Evolutionary conservation across 345 rosid genomes (phyloP).

Genomic region (Eucalyptus fibrosa): DNA sequence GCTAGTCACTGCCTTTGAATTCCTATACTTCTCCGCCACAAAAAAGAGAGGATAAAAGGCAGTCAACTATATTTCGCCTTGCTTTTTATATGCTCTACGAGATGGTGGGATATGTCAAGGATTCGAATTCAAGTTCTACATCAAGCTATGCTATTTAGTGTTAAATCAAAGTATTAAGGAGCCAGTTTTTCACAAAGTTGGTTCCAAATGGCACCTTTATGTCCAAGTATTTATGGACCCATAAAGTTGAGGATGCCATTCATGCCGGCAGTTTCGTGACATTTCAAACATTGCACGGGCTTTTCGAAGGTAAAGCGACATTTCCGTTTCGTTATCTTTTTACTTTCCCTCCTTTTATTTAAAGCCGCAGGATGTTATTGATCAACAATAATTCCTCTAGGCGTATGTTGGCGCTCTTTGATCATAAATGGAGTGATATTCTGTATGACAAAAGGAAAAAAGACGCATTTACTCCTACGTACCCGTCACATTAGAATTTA

Average conservation of each 20-base stretch:
- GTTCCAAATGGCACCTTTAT: background rate
- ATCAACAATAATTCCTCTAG: background rate
- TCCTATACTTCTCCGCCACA: background rate
- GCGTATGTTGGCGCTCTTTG: background rate
- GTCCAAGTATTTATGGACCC: background rate
- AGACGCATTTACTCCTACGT: background rate
- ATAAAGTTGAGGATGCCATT: background rate
- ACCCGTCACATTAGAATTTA: slow-evolving; percentile 4
- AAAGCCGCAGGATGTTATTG: background rate
- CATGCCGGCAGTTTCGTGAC: background rate
- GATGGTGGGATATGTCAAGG: background rate
- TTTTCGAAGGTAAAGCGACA: background rate
- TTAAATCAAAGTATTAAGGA: background rate
- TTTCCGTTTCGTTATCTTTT: background rate
- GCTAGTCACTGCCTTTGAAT: background rate
- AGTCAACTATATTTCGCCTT: background rate
- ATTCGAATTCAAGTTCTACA: background rate
- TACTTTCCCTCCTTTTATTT: background rate
- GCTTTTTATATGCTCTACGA: background rate
- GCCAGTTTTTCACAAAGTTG: background rate
- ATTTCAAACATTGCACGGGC: background rate
- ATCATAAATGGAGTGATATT: slow-evolving; percentile 2
- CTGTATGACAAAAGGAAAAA: background rate
- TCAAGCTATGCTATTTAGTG: background rate
- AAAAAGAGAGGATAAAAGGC: background rate